Evolutionary conservation across 805 yeast species (phyloP).

Genomic region (Candida corydali): DNA sequence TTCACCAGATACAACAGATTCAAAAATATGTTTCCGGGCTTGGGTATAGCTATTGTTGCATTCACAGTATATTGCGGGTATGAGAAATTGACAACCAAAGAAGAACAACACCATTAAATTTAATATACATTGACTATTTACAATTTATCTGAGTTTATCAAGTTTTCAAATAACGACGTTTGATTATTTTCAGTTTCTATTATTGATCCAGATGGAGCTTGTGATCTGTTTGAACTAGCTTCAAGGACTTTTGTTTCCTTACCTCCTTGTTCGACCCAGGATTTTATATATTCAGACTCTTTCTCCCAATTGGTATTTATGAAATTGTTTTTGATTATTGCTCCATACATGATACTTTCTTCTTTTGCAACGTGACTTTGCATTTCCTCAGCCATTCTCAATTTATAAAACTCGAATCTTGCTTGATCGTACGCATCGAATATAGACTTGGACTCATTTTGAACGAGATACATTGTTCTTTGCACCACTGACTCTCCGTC

Average conservation of each 20-base stretch:
- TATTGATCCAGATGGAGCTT: conserved; percentile 19
- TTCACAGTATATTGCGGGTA: conserved; percentile 61
- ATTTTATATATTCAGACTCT: conserved; percentile 67
- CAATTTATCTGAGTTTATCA: conserved; percentile 7
- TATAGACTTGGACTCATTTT: conserved; percentile 27
- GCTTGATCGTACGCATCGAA: conserved; percentile 80
- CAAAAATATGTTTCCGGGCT: conserved; percentile 74
- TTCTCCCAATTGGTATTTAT: conserved; percentile 63
- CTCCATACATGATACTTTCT: conserved; percentile 84
- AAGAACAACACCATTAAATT: conserved; percentile 24
- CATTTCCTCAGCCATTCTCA: conserved; percentile 83
- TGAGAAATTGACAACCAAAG: conserved; percentile 48
- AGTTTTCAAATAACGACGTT: conserved; percentile 16
- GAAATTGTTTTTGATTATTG: conserved; percentile 58
- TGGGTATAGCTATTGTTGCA: conserved; percentile 74
- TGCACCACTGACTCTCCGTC: conserved; percentile 74
- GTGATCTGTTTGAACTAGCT: conserved; percentile 36
- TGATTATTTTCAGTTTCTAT: conserved; percentile 12
- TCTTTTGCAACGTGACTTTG: conserved; percentile 67
- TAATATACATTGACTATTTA: background rate
- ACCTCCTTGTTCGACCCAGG: conserved; percentile 44
- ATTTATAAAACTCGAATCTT: conserved; percentile 79
- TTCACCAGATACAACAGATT: conserved; percentile 68
- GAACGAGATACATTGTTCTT: conserved; percentile 38
- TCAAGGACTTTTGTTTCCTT: conserved; percentile 54